Conservation (phyloP, 2,329 filamentous ascomycete genomes). For the Furcasterigmium sp. region DNA sequence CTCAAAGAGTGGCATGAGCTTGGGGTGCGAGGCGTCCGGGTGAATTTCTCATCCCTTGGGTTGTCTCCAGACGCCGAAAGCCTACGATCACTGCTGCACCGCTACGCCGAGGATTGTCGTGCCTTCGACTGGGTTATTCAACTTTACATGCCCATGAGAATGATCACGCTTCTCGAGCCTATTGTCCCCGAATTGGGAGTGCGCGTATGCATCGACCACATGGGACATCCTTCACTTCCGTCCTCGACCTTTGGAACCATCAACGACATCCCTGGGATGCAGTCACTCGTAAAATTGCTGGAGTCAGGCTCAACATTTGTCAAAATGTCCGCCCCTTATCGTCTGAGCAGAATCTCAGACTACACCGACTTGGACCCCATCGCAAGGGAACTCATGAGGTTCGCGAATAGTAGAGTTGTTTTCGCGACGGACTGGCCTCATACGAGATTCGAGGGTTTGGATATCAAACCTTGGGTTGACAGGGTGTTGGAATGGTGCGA, state of each 20-base stretch:
- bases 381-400: constrained; percentile 39
- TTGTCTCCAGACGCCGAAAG: constrained; percentile 30
- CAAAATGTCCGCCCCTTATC: constrained; percentile 55
- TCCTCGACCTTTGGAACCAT: constrained; percentile 23
- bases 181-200: constrained; percentile 44
- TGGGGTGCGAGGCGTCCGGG: constrained; percentile 53
- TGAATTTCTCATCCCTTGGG: constrained; percentile 53
- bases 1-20: constrained; percentile 48
- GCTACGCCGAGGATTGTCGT: constrained; percentile 44
- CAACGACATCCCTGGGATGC: constrained; percentile 43
- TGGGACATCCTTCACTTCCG: constrained; percentile 42
- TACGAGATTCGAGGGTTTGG: constrained; percentile 52
- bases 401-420: constrained; percentile 38
- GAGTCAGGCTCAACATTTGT: constrained; percentile 43
- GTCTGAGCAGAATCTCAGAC: constrained; percentile 38
- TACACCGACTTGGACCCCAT: constrained; percentile 41
- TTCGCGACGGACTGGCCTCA: constrained; percentile 63
- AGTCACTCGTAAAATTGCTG: constrained; percentile 40
- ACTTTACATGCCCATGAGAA: constrained; percentile 49
- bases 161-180: constrained; percentile 40
- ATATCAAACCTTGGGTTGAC: constrained; percentile 50
- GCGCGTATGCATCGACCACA: constrained; percentile 54
- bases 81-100: constrained; percentile 33
- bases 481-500: constrained; percentile 46
- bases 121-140: constrained; percentile 52